Base-by-base conservation (phyloP, 441 rosid genomes). In the Codiaeum variegatum region DNA sequence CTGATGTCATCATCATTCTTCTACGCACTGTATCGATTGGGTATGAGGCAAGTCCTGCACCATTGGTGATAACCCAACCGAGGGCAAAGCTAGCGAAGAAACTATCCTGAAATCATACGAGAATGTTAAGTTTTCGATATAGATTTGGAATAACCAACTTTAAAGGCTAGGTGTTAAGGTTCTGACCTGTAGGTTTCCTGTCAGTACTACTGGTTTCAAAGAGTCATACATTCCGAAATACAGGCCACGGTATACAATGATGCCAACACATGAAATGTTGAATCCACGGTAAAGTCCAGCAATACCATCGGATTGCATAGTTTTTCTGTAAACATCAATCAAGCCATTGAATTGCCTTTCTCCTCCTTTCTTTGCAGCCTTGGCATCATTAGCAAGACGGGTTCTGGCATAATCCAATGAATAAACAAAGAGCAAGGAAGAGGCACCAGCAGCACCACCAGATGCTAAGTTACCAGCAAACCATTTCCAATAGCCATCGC, bases 391-490 rank as follows among this genome's bases (percentile, higher is more conserved):
- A 65, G 97, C 88, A 42, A 93, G 85, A 72, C 97, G 91, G 9
- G 97, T 91, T 69, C 98, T 84, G 26, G 92, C 96, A 44, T 84
- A 94, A 67, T 94, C 97, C 80, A 94, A 73, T 24, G 97, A 89
- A 74, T 94, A 94, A 6, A 88, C 93, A 75, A 94, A 88, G n/a
- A 94, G 81, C 24, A 87, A 87, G 26, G 98, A 94, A 42, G 97
- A 83, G 28, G 97, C 95, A 81, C 98, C 98, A 67, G 98, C 98
- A 73, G 94, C 95, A 55, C 89, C 95, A 70, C 98, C 98, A 18
- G 98, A 91, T 21, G 95, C 98, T 83, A 94, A 79, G 83, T 94
- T 94, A 26, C 97, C 98, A 21, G 90, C 96, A 79, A 91, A 94
- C 97, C 98, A 94, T 62, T 87, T 89, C 97, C 97, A 91, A 72